These are phyloP conservation scores for Diphasiastrum complanatum DNA, from an alignment of 83 land plant genomes.

Conservation along the genomic window DNA sequence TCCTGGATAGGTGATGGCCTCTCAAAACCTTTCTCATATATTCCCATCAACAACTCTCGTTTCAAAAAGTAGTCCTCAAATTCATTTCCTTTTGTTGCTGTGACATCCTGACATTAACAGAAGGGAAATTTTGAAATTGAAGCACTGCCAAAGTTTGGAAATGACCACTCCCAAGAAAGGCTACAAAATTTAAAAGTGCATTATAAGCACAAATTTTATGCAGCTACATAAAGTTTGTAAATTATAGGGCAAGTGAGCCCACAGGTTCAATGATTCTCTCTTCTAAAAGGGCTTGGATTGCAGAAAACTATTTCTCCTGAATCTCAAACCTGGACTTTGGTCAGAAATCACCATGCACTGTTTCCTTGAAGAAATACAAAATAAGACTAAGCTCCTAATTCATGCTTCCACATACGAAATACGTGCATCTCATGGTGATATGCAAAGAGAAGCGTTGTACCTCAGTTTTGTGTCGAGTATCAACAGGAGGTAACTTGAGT, in stretches of 20 bases:
- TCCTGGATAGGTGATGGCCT: slow-evolving; percentile 96
- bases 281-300: not conserved
- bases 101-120: slow-evolving; percentile 64
- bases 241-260: not conserved
- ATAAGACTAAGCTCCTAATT: not conserved
- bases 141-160: not conserved
- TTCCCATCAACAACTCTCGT: slow-evolving; percentile 91
- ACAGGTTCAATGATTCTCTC: not conserved
- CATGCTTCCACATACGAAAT: not conserved
- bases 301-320: not conserved
- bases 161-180: slow-evolving; percentile 2
- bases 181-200: not conserved
- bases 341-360: not conserved
- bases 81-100: slow-evolving; percentile 97
- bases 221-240: not conserved
- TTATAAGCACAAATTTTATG: not conserved
- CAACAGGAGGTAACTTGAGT: slow-evolving; percentile 66
- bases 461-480: slow-evolving; percentile 90
- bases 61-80: slow-evolving; percentile 96
- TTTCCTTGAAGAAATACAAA: not conserved
- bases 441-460: slow-evolving; percentile 23
- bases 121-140: not conserved
- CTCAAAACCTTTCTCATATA: slow-evolving; percentile 97
- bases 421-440: not conserved
- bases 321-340: not conserved